Evolutionary conservation across 768 basidiomycete genomes (phyloP).

Genomic region (Tylopilus intermedius): DNA sequence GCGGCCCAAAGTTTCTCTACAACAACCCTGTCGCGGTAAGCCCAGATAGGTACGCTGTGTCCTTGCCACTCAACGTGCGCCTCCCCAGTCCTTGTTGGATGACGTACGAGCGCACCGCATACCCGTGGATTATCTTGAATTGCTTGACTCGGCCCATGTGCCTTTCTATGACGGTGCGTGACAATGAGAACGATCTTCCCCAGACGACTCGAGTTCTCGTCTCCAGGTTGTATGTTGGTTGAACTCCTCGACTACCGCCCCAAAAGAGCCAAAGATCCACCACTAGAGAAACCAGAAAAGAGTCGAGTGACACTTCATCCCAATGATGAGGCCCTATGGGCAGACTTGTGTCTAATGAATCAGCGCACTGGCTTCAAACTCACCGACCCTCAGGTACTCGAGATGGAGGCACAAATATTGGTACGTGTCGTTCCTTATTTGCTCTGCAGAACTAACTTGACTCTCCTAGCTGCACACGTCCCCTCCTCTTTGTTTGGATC

Average conservation of each 20-base stretch:
- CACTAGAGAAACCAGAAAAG: slow-evolving; percentile 52
- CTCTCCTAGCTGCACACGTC: slow-evolving; percentile 60
- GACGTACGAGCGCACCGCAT: slow-evolving; percentile 80
- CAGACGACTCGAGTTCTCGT: slow-evolving; percentile 1
- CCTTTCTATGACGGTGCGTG: slow-evolving; percentile 80
- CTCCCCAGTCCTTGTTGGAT: slow-evolving; percentile 65
- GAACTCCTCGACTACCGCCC: slow-evolving; percentile 77
- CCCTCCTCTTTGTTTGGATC: slow-evolving; percentile 73
- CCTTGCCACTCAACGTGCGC: slow-evolving; percentile 4
- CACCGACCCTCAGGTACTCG: slow-evolving; percentile 68
- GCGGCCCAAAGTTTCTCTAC: slow-evolving; percentile 76
- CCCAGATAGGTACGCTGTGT: background rate
- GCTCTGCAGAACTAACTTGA: slow-evolving; percentile 7
- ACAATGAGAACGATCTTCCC: background rate
- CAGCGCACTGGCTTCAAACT: slow-evolving; percentile 53
- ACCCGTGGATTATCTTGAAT: slow-evolving; percentile 78
- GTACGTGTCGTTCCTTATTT: slow-evolving; percentile 36
- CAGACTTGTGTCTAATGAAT: slow-evolving; percentile 70
- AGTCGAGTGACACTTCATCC: slow-evolving; percentile 76
- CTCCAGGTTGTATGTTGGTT: slow-evolving; percentile 76
- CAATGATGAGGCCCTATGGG: slow-evolving; percentile 71
- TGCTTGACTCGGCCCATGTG: slow-evolving; percentile 67
- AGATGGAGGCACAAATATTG: slow-evolving; percentile 68
- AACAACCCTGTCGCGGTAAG: slow-evolving; percentile 67
- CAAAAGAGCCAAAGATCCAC: slow-evolving; percentile 50